phyloP scores from a whole-genome alignment of 352 stramenopile genomes.

The Phytophthora sp. region DNA sequence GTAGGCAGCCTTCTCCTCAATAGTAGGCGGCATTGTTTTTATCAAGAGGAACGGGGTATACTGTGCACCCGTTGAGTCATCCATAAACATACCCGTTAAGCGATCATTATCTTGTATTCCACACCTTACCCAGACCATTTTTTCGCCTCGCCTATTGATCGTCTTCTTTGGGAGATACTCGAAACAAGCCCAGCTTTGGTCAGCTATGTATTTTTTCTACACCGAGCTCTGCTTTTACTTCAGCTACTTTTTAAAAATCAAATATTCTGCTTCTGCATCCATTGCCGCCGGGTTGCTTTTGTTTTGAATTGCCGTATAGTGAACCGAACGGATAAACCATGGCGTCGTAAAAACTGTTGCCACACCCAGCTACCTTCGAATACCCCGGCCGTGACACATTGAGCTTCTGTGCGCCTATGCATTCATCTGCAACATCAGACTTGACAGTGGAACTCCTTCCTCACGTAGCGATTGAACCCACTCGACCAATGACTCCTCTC shows the following conservation, averaged over 20 bases:
- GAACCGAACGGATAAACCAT: background rate
- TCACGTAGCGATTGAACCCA: background rate
- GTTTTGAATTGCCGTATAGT: conserved; percentile 1
- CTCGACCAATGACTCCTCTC: background rate
- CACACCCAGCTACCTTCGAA: conserved; percentile 3
- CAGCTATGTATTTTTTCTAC: conserved; percentile 14
- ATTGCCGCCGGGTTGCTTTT: background rate
- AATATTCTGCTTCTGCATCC: background rate
- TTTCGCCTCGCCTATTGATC: background rate
- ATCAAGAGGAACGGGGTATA: background rate
- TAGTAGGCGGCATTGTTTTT: conserved; percentile 7
- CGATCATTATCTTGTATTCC: conserved; percentile 5
- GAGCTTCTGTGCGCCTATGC: background rate
- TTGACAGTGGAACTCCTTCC: background rate
- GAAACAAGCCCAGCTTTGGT: conserved; percentile 10
- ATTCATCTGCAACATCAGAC: conserved; percentile 2
- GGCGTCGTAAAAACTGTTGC: conserved; percentile 5
- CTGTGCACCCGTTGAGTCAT: background rate
- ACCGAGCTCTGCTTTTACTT: conserved; percentile 8
- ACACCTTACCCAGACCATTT: conserved; percentile 9
- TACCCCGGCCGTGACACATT: background rate
- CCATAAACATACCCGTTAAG: conserved; percentile 12
- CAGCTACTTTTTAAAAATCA: background rate
- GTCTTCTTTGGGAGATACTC: too few species aligned
- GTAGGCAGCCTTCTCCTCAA: background rate